Evolutionary conservation across 768 basidiomycete species (phyloP).

Genomic region (Leccinum rimulosum): DNA sequence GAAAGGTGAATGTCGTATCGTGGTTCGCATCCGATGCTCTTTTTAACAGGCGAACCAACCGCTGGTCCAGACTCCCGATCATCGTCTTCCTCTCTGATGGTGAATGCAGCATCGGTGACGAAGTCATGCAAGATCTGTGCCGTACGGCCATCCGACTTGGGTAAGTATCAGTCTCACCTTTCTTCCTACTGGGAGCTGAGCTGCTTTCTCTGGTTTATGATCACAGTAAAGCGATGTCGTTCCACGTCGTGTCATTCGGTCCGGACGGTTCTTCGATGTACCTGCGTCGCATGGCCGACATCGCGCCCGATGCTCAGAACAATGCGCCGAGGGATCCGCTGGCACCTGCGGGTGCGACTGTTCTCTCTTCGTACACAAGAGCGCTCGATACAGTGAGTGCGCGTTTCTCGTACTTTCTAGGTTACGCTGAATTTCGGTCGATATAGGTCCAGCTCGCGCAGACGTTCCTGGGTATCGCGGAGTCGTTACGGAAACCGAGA

Average conservation of each 20-base stretch:
- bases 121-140: constrained; percentile 40
- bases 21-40: background rate
- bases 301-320: constrained; percentile 49
- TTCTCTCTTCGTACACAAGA: constrained; percentile 47
- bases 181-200: background rate
- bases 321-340: constrained; percentile 41
- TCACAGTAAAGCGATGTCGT: constrained; percentile 50
- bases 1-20: constrained; percentile 38
- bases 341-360: constrained; percentile 28
- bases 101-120: constrained; percentile 40
- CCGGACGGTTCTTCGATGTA: constrained; percentile 18
- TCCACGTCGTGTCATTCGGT: constrained; percentile 59
- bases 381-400: constrained; percentile 48
- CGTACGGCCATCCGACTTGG: constrained; percentile 43
- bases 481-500: constrained; percentile 55
- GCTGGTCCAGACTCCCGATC: constrained; percentile 16
- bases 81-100: constrained; percentile 50
- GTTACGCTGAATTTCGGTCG: background rate
- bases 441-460: constrained; percentile 55
- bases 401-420: background rate
- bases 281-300: constrained; percentile 49
- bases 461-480: constrained; percentile 57
- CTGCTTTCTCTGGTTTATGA: background rate
- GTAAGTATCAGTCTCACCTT: constrained; percentile 24
- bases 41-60: background rate